phyloP scores from a whole-genome alignment of 345 rosid species.

The Eucalyptus tenuipes region DNA sequence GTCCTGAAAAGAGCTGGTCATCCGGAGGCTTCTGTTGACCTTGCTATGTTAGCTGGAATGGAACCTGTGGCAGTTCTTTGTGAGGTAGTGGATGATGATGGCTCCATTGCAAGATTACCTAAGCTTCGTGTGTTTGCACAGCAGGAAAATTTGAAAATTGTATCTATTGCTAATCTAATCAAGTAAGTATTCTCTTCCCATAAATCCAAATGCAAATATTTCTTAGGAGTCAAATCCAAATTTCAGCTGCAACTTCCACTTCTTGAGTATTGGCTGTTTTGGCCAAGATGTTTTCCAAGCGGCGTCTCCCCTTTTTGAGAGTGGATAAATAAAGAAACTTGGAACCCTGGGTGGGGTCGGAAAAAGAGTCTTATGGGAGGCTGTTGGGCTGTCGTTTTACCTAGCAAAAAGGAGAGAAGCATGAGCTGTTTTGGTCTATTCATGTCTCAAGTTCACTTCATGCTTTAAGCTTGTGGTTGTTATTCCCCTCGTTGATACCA shows the following conservation, averaged over 20 bases:
- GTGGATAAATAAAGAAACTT: background rate
- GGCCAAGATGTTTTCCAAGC: background rate
- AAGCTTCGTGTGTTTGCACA: constrained; percentile 61
- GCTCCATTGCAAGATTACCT: constrained; percentile 34
- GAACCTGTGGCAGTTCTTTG: constrained; percentile 70
- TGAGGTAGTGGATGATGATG: constrained; percentile 52
- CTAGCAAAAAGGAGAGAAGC: background rate
- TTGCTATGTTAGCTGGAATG: constrained; percentile 21
- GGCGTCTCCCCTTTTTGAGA: background rate
- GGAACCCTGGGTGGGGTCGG: background rate
- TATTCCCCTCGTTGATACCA: background rate
- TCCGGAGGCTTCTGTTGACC: too few species aligned
- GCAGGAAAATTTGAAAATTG: constrained; percentile 51
- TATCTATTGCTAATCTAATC: constrained; percentile 79
- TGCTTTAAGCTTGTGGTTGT: background rate
- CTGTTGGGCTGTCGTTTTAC: background rate
- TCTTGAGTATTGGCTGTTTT: background rate
- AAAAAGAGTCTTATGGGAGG: background rate
- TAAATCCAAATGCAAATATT: background rate
- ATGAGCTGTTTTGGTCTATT: background rate
- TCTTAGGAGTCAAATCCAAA: background rate
- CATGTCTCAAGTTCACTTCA: background rate
- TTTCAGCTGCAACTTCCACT: background rate
- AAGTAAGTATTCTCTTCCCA: too few species aligned
- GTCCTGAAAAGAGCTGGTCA: too few species aligned